Evolutionary conservation across 1,139 yeast species (phyloP), one percentile per base, ranked within the genome.

Genomic region (Kluyveromyces marxianus): DNA sequence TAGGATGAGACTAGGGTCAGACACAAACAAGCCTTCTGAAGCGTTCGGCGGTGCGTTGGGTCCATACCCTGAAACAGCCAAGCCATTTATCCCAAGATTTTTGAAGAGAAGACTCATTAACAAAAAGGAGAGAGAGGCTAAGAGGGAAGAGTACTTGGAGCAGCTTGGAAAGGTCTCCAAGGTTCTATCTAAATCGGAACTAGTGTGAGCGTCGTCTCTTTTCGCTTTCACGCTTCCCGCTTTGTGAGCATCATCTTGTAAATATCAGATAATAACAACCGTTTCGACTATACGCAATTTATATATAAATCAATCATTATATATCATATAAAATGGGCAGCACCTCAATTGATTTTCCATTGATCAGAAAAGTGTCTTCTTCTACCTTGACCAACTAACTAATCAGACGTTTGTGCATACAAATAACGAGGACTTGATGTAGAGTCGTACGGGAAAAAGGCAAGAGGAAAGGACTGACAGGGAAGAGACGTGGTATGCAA

Each of bases 31-130:
- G 59, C 90, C 92, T 7, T 74, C 81, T 39, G 76, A 74, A 32
- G 84, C 89, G 0, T 88, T 83, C 60, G 89, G 77, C 44, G 97
- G 97, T 36, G 74, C 83, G 49, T 75, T 84, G 52, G 83, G 85
- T 39, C 84, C 82, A 42, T 81, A 84, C 50, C 78, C 75, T 44
- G 78, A 79, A 51, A 69, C 72, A 10, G 83, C 95, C 6, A 75
- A 81, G 62, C 82, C 84, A 27, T 89, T 83, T 61, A 75, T 88
- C 35, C 79, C 92, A 39, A 74, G 71, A 53, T 69, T 66, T 39
- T 58, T 73, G 45, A 72, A 68, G 60, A 70, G 68, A 49, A 63
- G 60, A 68, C 72, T 70, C 69, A 61, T 55, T 47, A 71, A 66
- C 59, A 65, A 55, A 55, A 75, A 66, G 63, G 59, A 52, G 38